phyloP scores from a whole-genome alignment of 306 rosid species.

The Acacia crassicarpa region DNA sequence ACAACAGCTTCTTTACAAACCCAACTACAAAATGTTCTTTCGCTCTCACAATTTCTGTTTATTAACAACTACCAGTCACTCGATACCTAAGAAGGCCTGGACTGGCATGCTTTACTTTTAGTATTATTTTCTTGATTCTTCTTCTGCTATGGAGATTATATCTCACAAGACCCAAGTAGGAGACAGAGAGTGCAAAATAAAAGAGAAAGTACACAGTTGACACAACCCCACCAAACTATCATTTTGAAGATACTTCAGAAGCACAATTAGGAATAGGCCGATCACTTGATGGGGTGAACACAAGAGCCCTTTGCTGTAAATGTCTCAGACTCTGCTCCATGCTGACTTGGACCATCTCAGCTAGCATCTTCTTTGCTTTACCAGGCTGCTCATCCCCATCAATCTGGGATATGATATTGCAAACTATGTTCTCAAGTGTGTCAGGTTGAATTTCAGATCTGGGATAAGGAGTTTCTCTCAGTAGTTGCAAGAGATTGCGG shows the following conservation, averaged over 20 bases:
- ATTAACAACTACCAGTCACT: conserved; percentile 93
- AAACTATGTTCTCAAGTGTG: conserved; percentile 89
- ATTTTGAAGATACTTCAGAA: conserved; percentile 84
- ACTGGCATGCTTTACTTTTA: conserved; percentile 63
- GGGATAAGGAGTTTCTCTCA: conserved; percentile 86
- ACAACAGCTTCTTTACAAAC: conserved; percentile 59
- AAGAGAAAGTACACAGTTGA: conserved; percentile 7
- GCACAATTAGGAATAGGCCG: conserved; percentile 64
- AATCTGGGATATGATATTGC: conserved; percentile 88
- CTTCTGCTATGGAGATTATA: conserved; percentile 35
- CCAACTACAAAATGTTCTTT: conserved; percentile 44
- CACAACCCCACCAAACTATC: conserved; percentile 35
- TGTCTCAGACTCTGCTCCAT: conserved; percentile 98
- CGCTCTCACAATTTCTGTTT: conserved; percentile 42
- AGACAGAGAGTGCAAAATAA: background rate
- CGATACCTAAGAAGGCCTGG: conserved; percentile 80
- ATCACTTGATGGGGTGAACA: conserved; percentile 86
- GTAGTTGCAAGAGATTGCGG: conserved; percentile 60
- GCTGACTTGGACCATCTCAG: conserved; percentile 99
- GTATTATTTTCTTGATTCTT: conserved; percentile 11
- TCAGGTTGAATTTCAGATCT: conserved; percentile 82
- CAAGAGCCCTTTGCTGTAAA: conserved; percentile 88
- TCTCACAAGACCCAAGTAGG: conserved; percentile 46
- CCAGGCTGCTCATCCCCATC: conserved; percentile 88
- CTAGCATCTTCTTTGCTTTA: conserved; percentile 93